Base-by-base conservation (phyloP, 371 early-diverging fungal species). In the Funneliformis caledonium region DNA sequence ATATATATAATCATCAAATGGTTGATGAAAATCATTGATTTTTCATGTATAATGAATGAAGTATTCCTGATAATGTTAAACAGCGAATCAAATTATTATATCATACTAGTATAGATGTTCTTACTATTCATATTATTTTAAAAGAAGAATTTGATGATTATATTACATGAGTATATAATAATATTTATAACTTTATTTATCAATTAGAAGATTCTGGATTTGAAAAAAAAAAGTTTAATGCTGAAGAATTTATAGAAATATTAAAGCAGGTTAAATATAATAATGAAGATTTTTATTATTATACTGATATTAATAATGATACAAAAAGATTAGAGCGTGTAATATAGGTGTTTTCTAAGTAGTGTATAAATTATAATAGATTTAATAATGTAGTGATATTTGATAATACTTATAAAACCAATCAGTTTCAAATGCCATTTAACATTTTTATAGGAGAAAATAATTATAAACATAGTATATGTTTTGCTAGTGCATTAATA, bases 181-280 rank as follows among this genome's bases (percentile, higher is more conserved):
- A 67, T 37, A 22, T 67, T 31, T 67, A 67, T 37, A 67, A 67
- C 26, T 67, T 67, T 67, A 31, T 67, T 2, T 37, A 67, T 67
- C 1, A 67, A 31, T 56, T 56, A 19, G 59, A 56, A 56, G 19
- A 4, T 56, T 37, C 12, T 5, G 5, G 12, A 31, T 19, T 4
- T n/a, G 4, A 56, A 31, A 2, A 67, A 31, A 67, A 67, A 67
- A 5, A 67, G 4, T 67, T 67, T 1, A 5, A 67, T 12, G 67
- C 67, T 2, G 31, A 67, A 2, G 26, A 67, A 19, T 67, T 67
- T 67, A 67, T 67, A 10, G 4, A 67, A 19, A 67, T 22, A 12
- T 37, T 67, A 5, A 5, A 67, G 5, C 11, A 11, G 31, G 1
- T 37, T 37, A 37, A 37, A 2, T 2, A 37, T 37, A 37, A 37